phyloP scores from a whole-genome alignment of 176 grass and related monocot genomes.

The Aegilops longissima region DNA sequence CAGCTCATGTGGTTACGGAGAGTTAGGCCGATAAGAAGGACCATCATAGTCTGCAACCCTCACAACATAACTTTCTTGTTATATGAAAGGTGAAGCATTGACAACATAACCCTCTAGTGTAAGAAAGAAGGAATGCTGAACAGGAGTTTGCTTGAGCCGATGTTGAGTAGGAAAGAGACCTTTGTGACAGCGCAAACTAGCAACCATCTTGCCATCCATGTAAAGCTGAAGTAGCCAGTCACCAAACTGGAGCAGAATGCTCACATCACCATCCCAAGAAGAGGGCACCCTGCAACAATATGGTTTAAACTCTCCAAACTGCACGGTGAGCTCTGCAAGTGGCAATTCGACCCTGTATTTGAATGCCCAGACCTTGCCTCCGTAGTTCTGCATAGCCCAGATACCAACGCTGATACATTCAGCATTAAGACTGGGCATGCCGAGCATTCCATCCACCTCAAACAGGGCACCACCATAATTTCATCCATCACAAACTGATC shows the following conservation, averaged over 20 bases:
- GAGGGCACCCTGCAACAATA: no score
- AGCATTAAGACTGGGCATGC: no score
- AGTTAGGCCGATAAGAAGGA: neutral
- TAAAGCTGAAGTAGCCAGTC: neutral
- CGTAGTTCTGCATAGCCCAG: no score
- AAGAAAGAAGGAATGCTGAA: neutral
- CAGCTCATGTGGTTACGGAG: neutral
- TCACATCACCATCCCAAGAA: neutral
- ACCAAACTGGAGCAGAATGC: neutral
- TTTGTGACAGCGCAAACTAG: neutral
- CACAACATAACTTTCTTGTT: no score
- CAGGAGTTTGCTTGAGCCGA: neutral
- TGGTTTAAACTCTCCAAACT: no score
- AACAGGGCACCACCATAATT: no score
- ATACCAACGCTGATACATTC: no score
- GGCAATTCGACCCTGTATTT: no score
- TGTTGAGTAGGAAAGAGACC: neutral
- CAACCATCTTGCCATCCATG: neutral
- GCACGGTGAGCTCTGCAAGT: no score
- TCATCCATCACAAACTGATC: no score
- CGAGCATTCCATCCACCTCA: no score
- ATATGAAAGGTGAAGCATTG: neutral
- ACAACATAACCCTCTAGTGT: neutral
- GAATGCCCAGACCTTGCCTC: no score
- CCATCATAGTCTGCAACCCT: neutral